A percentile compares a stretch with the other conserved stretches of the same genome.
These are phyloP conservation scores for Hypoxylon sp. DNA, from an alignment of 2,329 filamentous ascomycete genomes.

Conservation along the genomic window DNA sequence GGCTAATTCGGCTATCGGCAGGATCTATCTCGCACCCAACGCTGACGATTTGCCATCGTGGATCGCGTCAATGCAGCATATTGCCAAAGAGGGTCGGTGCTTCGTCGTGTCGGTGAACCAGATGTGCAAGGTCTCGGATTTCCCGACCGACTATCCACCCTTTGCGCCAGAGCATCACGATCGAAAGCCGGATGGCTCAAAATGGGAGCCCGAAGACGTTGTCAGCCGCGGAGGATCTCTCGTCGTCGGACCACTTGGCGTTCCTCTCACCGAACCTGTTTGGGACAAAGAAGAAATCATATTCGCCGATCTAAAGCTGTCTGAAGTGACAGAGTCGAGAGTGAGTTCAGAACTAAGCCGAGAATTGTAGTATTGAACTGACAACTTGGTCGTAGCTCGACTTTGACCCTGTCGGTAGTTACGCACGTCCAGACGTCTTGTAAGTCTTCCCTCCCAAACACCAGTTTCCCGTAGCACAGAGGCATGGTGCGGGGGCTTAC, in stretches of 20 bases:
- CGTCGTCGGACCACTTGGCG: constrained; percentile 51
- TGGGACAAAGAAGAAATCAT: constrained; percentile 52
- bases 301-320: constrained; percentile 48
- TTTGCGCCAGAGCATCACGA: constrained; percentile 50
- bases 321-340: constrained; percentile 49
- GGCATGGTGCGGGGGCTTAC: constrained; percentile 8
- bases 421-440: constrained; percentile 52
- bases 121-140: constrained; percentile 52
- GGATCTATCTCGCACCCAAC: constrained; percentile 46
- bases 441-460: constrained; percentile 37
- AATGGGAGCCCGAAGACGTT: constrained; percentile 49
- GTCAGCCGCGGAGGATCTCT: constrained; percentile 52
- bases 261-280: constrained; percentile 49
- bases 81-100: constrained; percentile 55
- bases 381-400: constrained; percentile 46
- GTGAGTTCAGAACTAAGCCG: constrained; percentile 37
- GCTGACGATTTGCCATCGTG: constrained; percentile 47
- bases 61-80: constrained; percentile 54
- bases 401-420: constrained; percentile 53
- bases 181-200: constrained; percentile 48
- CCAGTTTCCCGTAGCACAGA: neutral
- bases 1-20: constrained; percentile 16
- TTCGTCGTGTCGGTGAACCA: constrained; percentile 54
- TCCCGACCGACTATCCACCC: constrained; percentile 52
- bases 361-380: constrained; percentile 6